These are phyloP conservation scores for Intubia oerlemansii DNA, from an alignment of 2,329 filamentous ascomycete species.

Conservation along the genomic window DNA sequence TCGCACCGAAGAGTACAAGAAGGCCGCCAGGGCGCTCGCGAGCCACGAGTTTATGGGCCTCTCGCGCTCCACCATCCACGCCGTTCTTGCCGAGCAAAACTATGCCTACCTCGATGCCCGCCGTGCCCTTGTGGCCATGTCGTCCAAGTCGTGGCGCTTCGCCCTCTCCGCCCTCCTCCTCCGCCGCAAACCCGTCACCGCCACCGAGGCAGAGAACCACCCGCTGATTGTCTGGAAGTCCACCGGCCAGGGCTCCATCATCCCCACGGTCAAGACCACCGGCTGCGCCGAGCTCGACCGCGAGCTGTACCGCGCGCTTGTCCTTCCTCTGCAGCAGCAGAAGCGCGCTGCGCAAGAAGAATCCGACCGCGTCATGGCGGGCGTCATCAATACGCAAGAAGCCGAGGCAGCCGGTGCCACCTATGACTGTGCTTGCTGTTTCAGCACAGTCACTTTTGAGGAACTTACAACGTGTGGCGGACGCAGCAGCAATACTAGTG, in stretches of 20 bases:
- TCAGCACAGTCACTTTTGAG: conserved; percentile 47
- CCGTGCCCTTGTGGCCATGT: conserved; percentile 44
- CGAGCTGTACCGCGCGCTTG: conserved; percentile 36
- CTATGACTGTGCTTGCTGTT: conserved; percentile 64
- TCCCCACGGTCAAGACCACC: conserved; percentile 43
- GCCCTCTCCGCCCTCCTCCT: conserved; percentile 51
- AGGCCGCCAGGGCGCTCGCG: conserved; percentile 44
- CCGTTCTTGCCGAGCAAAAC: conserved; percentile 62
- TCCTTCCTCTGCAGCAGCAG: conserved; percentile 28
- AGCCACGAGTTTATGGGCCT: conserved; percentile 59
- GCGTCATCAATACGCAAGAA: conserved; percentile 32
- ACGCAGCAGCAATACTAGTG: conserved; percentile 22
- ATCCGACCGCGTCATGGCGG: conserved; percentile 30
- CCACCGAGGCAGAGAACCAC: conserved; percentile 29
- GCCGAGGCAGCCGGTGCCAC: conserved; percentile 33
- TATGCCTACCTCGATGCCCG: conserved; percentile 56
- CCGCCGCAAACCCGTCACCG: conserved; percentile 24
- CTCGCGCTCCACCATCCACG: conserved; percentile 51
- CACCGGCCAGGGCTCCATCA: conserved; percentile 29
- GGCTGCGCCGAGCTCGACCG: conserved; percentile 41
- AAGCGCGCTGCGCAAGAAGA: conserved; percentile 22
- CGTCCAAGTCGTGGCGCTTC: conserved; percentile 57
- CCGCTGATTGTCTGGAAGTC: conserved; percentile 40
- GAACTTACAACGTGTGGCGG: conserved; percentile 44
- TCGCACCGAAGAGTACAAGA: conserved; percentile 42